A percentile compares a stretch with the other conserved stretches of the same genome.
These are phyloP conservation scores for Cyberlindnera mississippiensis DNA, from an alignment of 805 yeast genomes.

Conservation along the genomic window DNA sequence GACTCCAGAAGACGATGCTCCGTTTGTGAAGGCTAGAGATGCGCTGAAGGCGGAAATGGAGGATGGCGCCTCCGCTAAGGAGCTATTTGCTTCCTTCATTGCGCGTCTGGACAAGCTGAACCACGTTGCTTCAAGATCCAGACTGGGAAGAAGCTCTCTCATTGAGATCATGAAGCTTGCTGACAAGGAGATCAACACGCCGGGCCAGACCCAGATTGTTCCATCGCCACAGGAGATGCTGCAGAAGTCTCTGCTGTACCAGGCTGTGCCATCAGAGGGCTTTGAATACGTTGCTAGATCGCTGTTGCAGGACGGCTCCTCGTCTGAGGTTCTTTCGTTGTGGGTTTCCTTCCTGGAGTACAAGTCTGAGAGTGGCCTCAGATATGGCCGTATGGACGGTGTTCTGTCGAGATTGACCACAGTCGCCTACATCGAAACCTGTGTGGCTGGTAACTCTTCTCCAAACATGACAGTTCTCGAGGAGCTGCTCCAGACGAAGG, in stretches of 20 bases:
- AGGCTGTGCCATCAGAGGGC: conserved; percentile 13
- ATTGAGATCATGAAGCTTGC: conserved; percentile 14
- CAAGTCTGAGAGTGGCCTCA: conserved; percentile 4
- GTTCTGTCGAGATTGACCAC: conserved; percentile 4
- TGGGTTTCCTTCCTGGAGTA: conserved; percentile 26
- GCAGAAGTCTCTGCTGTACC: conserved; percentile 14
- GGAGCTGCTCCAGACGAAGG: conserved; percentile 15
- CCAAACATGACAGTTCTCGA: conserved; percentile 13
- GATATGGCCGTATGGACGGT: conserved; percentile 5
- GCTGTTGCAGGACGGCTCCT: conserved; percentile 14
- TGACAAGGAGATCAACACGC: conserved; percentile 15
- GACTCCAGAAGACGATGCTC: conserved; percentile 1
- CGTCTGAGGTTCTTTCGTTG: conserved; percentile 15
- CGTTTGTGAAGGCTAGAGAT: conserved; percentile 1
- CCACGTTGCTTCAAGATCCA: not conserved
- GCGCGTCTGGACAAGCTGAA: conserved; percentile 4
- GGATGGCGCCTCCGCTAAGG: conserved; percentile 6
- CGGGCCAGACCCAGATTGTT: conserved; percentile 14
- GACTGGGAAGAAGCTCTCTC: not conserved
- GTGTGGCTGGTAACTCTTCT: not conserved
- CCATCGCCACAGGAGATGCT: conserved; percentile 23
- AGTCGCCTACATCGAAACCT: conserved; percentile 20
- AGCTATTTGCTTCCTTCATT: conserved; percentile 3
- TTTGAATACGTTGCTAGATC: conserved; percentile 15
- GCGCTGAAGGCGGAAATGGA: conserved; percentile 1